These are phyloP conservation scores for Uronychia binucleata DNA, from an alignment of 73 alveolate species.

Conservation along the genomic window DNA sequence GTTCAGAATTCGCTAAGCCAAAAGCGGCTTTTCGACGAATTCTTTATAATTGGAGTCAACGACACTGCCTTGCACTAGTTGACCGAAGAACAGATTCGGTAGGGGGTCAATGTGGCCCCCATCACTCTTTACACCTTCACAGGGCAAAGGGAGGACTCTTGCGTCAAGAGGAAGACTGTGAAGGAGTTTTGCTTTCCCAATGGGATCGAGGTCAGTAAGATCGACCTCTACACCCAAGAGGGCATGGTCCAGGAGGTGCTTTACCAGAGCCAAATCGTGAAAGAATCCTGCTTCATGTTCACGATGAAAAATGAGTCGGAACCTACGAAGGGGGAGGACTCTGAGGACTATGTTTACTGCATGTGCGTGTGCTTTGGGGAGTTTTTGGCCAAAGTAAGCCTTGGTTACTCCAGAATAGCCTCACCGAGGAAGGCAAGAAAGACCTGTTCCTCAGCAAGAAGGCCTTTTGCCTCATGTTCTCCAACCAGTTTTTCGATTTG, in stretches of 20 bases:
- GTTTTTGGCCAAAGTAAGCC: not conserved
- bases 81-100: not conserved
- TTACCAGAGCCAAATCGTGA: not conserved
- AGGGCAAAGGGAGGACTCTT: not conserved
- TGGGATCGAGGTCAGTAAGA: not conserved
- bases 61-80: not conserved
- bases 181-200: not conserved
- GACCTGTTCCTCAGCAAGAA: not conserved
- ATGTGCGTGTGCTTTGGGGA: not conserved
- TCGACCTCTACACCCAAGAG: not conserved
- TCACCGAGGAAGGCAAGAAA: not conserved
- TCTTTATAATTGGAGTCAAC: not conserved
- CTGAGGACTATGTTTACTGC: not conserved
- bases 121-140: not conserved
- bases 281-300: not conserved
- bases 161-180: not conserved
- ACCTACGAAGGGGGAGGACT: not conserved
- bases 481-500: not conserved
- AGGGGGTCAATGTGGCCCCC: not conserved
- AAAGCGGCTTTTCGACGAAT: not conserved
- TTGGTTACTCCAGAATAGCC: not conserved
- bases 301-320: not conserved
- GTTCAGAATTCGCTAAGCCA: not conserved
- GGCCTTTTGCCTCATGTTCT: conserved; percentile 2
- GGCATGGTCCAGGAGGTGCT: not conserved